phyloP scores from a whole-genome alignment of 2,329 filamentous ascomycete species.

The Aspergillus niger region DNA sequence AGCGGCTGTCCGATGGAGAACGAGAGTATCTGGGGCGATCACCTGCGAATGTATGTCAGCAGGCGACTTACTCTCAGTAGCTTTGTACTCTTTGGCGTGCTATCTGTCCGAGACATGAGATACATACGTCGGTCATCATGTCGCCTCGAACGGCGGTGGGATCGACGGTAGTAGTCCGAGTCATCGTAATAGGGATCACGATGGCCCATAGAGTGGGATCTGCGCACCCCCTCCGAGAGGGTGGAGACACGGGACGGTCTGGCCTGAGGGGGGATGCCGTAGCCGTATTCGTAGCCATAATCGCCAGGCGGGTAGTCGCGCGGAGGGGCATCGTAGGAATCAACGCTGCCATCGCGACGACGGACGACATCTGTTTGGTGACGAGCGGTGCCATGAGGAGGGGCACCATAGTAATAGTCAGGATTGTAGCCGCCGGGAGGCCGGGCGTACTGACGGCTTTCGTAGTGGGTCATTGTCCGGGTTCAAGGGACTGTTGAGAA shows the following conservation, averaged over 20 bases:
- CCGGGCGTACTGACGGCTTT: slow-evolving; percentile 35
- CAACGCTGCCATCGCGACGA: slow-evolving; percentile 66
- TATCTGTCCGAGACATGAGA: not conserved
- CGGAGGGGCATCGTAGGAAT: slow-evolving; percentile 77
- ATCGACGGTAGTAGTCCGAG: slow-evolving; percentile 32
- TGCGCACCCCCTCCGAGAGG: slow-evolving; percentile 38
- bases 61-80: not conserved
- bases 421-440: slow-evolving; percentile 28
- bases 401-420: slow-evolving; percentile 33
- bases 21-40: slow-evolving; percentile 35
- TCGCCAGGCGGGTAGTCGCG: slow-evolving; percentile 77
- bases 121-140: slow-evolving; percentile 48
- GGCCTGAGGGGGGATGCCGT: slow-evolving; percentile 30
- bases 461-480: slow-evolving; percentile 41
- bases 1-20: slow-evolving; percentile 44
- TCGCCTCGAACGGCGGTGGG: slow-evolving; percentile 48
- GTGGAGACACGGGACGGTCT: slow-evolving; percentile 29
- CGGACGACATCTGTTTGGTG: slow-evolving; percentile 24
- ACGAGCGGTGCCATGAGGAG: slow-evolving; percentile 18
- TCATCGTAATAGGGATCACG: slow-evolving; percentile 39
- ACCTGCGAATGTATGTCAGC: slow-evolving; percentile 23
- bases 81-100: not conserved
- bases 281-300: slow-evolving; percentile 42
- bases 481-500: not conserved
- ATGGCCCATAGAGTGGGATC: slow-evolving; percentile 40